Base-by-base conservation (phyloP, 2,329 filamentous ascomycete species). In the Aspergillus sp. region DNA sequence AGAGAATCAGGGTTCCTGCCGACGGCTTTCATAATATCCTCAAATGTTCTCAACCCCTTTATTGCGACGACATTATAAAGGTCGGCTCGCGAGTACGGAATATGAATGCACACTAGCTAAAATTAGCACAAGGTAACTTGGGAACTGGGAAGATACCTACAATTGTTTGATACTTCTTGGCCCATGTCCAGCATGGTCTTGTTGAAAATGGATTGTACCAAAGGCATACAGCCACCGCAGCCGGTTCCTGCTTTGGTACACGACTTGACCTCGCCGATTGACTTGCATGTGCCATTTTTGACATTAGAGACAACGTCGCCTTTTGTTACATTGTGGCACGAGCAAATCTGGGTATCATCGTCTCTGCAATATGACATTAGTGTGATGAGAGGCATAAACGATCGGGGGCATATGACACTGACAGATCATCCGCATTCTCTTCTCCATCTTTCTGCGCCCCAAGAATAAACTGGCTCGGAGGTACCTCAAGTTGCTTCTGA, bases 191-290 rank as follows among this genome's bases (percentile, higher is more conserved):
- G 82, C 90, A 96, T 93, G 31, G 91, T 89, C 73, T 88, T 89
- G 82, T 93, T 95, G 84, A 96, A 96, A 71, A 96, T 96, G 64
- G 87, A 89, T 57, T 91, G 91, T 2, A 96, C 90, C 5, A 96
- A 84, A 6, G 92, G 92, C 85, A 96, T 87, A 72, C 92, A 96
- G 7, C 92, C 92, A 65, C 92, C 92, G 70, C 92, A 96, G 2
- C 92, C 92, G 0, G 91, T 96, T 46, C 92, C 92, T 18, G 92
- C 92, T 74, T 96, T 96, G 16, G 92, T 96, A 79, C 91, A 96
- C 2, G 89, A 85, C 76, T 96, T 96, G 71, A 96, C 83, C 56
- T 94, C 89, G 55, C 87, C 88, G 49, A 96, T 84, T 26, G 89
- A 89, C 71, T 90, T 95, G 81, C 91, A 96, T 2, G 84, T 87